A percentile compares a stretch with the other conserved stretches of the same genome.
These are phyloP conservation scores for Taiozyma sp. DNA, from an alignment of 1,139 yeast species.

Conservation along the genomic window DNA sequence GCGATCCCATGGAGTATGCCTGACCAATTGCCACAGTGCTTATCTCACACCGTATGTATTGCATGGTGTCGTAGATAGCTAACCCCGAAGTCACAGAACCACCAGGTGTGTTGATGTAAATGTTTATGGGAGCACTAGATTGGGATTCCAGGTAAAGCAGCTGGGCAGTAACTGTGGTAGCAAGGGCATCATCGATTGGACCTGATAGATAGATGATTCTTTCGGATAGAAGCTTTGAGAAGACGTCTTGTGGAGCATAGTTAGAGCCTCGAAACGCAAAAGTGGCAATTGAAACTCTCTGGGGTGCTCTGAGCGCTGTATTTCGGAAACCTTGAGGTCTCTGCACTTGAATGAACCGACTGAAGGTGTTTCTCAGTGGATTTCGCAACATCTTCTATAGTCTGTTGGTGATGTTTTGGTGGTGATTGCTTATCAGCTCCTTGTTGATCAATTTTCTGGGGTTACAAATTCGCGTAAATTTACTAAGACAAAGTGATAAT, in stretches of 20 bases:
- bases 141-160: conserved; percentile 28
- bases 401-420: not conserved
- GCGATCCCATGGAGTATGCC: conserved; percentile 31
- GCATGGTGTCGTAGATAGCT: conserved; percentile 31
- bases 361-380: not conserved
- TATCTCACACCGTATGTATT: conserved; percentile 28
- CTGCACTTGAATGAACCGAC: not conserved
- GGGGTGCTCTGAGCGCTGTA: not conserved
- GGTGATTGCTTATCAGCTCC: not conserved
- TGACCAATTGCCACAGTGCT: conserved; percentile 31
- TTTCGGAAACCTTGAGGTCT: not conserved
- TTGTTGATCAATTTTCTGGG: not conserved
- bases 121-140: conserved; percentile 25
- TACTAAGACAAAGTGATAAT: not conserved
- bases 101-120: conserved; percentile 31
- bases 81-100: conserved; percentile 30
- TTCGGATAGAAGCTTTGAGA: conserved; percentile 23
- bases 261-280: not conserved
- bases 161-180: conserved; percentile 30
- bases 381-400: not conserved
- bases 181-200: conserved; percentile 25
- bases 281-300: conserved; percentile 4
- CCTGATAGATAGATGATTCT: conserved; percentile 28
- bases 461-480: not conserved
- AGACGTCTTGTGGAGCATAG: conserved; percentile 14